These are phyloP conservation scores for Heterobasidion occidentale DNA, from an alignment of 1,284 basidiomycete species.

Conservation along the genomic window DNA sequence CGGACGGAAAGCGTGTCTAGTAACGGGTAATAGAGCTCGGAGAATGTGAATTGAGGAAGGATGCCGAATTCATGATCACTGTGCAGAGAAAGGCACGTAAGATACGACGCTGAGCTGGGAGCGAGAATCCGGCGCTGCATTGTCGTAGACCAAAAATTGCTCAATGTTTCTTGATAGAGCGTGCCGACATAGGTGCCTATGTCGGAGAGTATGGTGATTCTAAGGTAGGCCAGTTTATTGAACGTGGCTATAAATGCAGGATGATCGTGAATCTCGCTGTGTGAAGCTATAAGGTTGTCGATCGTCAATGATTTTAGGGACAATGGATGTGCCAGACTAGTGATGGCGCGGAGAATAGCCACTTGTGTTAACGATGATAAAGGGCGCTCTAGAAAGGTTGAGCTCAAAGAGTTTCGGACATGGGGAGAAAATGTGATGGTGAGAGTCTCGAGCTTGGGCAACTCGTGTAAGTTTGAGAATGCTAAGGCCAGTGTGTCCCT, in stretches of 20 bases:
- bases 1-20: constrained; percentile 11
- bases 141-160: constrained; percentile 13
- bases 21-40: constrained; percentile 12
- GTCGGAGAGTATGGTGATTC: constrained; percentile 7
- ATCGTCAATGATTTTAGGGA: not conserved
- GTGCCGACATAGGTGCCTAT: constrained; percentile 4
- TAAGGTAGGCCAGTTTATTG: constrained; percentile 8
- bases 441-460: not conserved
- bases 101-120: constrained; percentile 7
- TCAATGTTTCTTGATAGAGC: constrained; percentile 12
- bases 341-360: not conserved
- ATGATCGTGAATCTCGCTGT: not conserved
- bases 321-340: not conserved
- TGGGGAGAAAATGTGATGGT: not conserved
- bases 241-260: constrained; percentile 8
- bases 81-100: constrained; percentile 13
- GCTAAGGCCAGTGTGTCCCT: not conserved
- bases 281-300: not conserved
- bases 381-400: not conserved
- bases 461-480: not conserved
- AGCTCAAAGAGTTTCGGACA: not conserved
- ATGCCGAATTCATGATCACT: constrained; percentile 15
- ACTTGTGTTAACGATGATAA: not conserved
- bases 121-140: constrained; percentile 12
- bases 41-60: constrained; percentile 10